Conservation (phyloP, 1,284 basidiomycete species). For the Microbotryomycetes sp. region DNA sequence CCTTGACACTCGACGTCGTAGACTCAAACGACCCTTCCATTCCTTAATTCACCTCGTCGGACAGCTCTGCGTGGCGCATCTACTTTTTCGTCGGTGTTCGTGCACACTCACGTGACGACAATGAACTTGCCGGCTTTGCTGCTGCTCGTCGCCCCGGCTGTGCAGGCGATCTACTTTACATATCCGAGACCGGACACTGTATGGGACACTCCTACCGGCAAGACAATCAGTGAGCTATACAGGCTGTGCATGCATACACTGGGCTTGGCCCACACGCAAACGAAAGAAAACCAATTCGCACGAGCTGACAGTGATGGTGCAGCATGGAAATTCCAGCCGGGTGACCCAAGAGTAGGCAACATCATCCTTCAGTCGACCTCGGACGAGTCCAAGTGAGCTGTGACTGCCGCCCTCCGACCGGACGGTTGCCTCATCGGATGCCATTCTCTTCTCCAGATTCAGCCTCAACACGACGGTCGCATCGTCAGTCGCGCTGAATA, state of each 20-base stretch:
- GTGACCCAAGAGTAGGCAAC: constrained; percentile 16
- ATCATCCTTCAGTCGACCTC: constrained; percentile 13
- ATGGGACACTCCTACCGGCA: constrained; percentile 10
- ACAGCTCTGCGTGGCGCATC: too few species aligned
- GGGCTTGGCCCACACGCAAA: neutral
- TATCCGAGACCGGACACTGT: constrained; percentile 7
- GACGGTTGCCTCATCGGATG: too few species aligned
- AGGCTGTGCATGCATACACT: neutral
- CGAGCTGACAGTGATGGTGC: too few species aligned
- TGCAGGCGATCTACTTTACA: constrained; percentile 26
- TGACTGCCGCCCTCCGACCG: neutral
- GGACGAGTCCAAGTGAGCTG: neutral
- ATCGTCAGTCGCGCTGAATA: neutral
- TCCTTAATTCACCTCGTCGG: too few species aligned
- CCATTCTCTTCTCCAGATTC: neutral
- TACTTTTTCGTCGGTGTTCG: too few species aligned
- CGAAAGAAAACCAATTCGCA: neutral
- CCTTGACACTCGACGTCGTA: too few species aligned
- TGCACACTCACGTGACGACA: neutral
- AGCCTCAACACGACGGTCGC: neutral
- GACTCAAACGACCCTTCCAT: too few species aligned
- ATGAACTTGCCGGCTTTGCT: neutral
- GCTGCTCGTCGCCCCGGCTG: constrained; percentile 1
- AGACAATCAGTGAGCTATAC: constrained; percentile 6
- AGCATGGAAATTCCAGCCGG: constrained; percentile 22